Conservation (phyloP, 495 filamentous ascomycete species). For the Tuber melanosporum region DNA sequence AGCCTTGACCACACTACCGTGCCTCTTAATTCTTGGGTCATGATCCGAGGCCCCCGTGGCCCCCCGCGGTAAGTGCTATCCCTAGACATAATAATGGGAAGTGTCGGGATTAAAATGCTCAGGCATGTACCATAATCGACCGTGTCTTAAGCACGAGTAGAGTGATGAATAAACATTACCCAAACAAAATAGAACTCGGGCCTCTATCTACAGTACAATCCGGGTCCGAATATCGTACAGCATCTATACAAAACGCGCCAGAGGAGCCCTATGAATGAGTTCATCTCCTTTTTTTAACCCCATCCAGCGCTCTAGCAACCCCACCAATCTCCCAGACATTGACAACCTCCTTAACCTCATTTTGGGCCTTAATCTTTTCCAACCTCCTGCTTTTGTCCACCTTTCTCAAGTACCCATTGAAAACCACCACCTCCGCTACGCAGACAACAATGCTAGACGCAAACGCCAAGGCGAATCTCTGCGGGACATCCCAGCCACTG, state of each 20-base stretch:
- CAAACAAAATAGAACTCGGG: not conserved
- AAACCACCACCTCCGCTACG: conserved; percentile 80
- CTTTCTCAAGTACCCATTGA: conserved; percentile 76
- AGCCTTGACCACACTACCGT: not conserved
- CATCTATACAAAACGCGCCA: not conserved
- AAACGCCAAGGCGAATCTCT: conserved; percentile 62
- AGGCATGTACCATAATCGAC: not conserved
- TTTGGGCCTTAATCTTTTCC: conserved; percentile 51
- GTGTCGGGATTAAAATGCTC: not conserved
- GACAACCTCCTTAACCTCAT: conserved; percentile 62
- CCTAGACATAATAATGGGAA: not conserved
- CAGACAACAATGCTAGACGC: conserved; percentile 64
- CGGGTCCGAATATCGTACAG: not conserved
- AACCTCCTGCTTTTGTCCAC: conserved; percentile 62
- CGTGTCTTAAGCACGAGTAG: not conserved
- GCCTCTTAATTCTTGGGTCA: not conserved
- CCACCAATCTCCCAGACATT: not conserved
- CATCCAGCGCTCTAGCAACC: not conserved
- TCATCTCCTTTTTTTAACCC: not conserved
- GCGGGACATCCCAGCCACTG: conserved; percentile 62
- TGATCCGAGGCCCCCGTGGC: not conserved
- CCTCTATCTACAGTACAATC: not conserved
- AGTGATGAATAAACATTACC: not conserved
- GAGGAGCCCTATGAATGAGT: not conserved
- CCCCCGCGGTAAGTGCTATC: not conserved